Evolutionary conservation across 108 stramenopile genomes (phyloP), one percentile per base, ranked within the genome.

Genomic region (Pseudonitzschia pungens): DNA sequence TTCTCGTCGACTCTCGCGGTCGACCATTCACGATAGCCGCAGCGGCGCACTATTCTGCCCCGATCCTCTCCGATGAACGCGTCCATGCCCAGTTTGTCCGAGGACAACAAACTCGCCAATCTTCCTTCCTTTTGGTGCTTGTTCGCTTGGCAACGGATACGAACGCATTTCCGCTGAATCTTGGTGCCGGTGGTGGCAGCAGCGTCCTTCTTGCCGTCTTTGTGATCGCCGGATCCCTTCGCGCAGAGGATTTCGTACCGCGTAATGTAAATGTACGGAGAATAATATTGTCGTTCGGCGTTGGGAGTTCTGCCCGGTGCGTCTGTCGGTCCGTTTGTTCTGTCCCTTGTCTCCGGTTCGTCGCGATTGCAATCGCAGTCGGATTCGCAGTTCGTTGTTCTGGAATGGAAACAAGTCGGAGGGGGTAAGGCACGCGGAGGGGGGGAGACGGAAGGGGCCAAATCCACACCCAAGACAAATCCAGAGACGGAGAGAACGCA

Each of bases 401-500:
- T 18, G 5, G 15, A 24, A 5, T n/a, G 57, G 15, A 15, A 26
- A 26, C 24, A n/a, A 51, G n/a, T 51, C 50, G 16, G 2, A n/a
- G 50, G 4, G 7, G 50, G 7, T 7, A 4, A 5, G 10, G 57
- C 15, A 58, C 57, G 57, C 15, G 28, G n/a, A 58, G 10, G 0
- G 0, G 0, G 57, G 27, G 28, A 20, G 45, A 48, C 9, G 45
- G 10, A 8, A 8, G 45, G 16, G 16, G 45, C 10, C 1, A 14
- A 48, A 8, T 48, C 16, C 18, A 48, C 21, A 18, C 28, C 44
- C 1, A 67, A 20, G 21, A 50, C 28, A 26, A 67, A 50, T 48
- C 44, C 66, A 28, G 66, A 48, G n/a, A 50, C 11, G 42, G 66
- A 44, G 22, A 67, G 14, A 24, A 67, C 27, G 26, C 66, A 67